These are phyloP conservation scores for Lenwebbia sp. DNA, from an alignment of 345 rosid genomes.

Conservation along the genomic window DNA sequence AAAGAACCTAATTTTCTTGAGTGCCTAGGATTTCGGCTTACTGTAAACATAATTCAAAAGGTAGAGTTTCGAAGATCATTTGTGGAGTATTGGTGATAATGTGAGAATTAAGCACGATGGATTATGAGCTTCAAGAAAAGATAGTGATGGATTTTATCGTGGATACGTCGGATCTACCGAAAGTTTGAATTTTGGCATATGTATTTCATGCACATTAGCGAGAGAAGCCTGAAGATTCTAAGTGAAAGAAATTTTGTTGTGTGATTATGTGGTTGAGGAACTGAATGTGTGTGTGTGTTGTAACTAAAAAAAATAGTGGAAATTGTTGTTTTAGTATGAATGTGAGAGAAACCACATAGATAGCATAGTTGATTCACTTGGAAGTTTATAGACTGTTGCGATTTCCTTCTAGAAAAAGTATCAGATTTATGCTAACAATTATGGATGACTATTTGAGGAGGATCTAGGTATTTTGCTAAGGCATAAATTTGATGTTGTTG, in stretches of 20 bases:
- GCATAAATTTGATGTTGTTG: no score
- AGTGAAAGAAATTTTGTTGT: no score
- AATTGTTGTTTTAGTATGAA: background rate
- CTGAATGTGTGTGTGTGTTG: background rate
- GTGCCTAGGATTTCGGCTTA: no score
- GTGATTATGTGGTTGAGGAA: no score
- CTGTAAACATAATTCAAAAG: no score
- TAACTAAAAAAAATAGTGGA: no score
- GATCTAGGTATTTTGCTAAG: background rate
- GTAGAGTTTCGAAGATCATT: no score
- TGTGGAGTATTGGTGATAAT: background rate
- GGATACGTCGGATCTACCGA: background rate
- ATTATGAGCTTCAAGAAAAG: background rate
- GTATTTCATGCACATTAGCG: background rate
- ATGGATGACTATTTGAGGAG: background rate
- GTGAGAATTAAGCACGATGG: background rate
- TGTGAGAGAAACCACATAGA: background rate
- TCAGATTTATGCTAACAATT: no score
- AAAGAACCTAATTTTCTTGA: no score
- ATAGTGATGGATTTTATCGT: background rate
- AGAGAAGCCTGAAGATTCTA: no score
- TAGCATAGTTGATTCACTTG: background rate
- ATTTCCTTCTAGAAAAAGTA: no score
- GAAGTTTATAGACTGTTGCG: background rate
- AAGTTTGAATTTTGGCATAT: background rate